A percentile compares a stretch with the other conserved stretches of the same genome.
Evolutionary conservation across 1,284 basidiomycete species (phyloP).

Genomic region (Ceratobasidium sp.): DNA sequence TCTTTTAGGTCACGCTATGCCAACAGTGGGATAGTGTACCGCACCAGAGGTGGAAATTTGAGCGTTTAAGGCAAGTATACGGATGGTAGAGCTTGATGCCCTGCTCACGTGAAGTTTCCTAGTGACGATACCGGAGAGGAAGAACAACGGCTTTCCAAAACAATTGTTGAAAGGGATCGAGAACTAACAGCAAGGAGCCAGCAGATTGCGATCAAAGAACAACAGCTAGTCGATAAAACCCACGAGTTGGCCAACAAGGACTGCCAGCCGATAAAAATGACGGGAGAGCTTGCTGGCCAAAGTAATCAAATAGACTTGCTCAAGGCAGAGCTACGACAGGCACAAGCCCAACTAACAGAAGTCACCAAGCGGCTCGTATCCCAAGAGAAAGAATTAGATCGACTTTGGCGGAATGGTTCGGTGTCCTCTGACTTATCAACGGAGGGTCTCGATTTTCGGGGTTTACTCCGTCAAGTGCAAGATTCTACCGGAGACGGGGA

Average conservation of each 20-base stretch:
- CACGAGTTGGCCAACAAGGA: background rate
- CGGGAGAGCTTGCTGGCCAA: background rate
- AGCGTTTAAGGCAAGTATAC: background rate
- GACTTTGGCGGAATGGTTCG: background rate
- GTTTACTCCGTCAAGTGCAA: background rate
- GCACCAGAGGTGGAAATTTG: constrained; percentile 3
- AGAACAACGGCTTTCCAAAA: background rate
- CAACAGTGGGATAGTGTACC: background rate
- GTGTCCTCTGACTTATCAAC: background rate
- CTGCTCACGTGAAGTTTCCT: background rate
- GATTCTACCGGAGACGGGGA: background rate
- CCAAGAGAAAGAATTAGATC: background rate
- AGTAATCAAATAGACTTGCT: too few species aligned
- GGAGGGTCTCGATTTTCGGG: too few species aligned
- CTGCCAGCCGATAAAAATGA: background rate
- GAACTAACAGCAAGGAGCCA: background rate
- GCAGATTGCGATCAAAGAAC: background rate
- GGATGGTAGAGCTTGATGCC: background rate
- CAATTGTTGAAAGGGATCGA: background rate
- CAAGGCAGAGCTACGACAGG: too few species aligned
- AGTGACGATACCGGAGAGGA: constrained; percentile 1
- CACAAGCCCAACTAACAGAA: too few species aligned
- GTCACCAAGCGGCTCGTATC: background rate
- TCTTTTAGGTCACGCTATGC: background rate
- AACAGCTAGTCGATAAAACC: background rate